phyloP scores from a whole-genome alignment of 257 asterid genomes.

The Salvia rosmarinus region DNA sequence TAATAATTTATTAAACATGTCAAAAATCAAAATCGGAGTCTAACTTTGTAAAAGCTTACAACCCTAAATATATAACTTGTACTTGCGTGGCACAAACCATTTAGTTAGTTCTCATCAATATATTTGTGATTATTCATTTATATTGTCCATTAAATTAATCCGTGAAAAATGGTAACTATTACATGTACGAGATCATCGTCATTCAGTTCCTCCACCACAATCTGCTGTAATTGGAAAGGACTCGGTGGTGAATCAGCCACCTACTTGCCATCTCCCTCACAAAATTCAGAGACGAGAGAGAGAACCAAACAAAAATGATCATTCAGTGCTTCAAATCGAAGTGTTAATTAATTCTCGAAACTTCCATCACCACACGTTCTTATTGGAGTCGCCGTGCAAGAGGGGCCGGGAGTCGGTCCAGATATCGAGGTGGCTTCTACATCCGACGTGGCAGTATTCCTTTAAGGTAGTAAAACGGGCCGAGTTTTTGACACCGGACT shows the following conservation, averaged over 20 bases:
- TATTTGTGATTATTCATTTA: conserved; percentile 24
- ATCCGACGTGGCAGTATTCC: conserved; percentile 56
- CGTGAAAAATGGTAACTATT: not conserved
- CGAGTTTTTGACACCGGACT: conserved; percentile 37
- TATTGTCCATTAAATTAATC: conserved; percentile 34
- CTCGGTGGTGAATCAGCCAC: conserved; percentile 53
- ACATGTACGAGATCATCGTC: conserved; percentile 33
- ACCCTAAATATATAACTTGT: no score
- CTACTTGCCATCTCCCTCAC: conserved; percentile 59
- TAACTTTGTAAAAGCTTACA: no score
- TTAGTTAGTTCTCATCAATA: not conserved
- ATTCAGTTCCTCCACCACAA: not conserved
- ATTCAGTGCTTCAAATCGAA: not conserved
- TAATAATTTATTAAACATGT: no score
- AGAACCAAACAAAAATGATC: not conserved
- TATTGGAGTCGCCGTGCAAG: conserved; percentile 48
- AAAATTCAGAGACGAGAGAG: not conserved
- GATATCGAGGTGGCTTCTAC: conserved; percentile 45
- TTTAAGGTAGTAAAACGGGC: conserved; percentile 47
- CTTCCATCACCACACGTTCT: conserved; percentile 33
- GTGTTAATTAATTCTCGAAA: no score
- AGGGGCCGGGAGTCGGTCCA: conserved; percentile 73
- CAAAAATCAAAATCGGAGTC: no score
- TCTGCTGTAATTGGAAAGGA: not conserved
- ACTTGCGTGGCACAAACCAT: no score